These are phyloP conservation scores for Celoporthe dispersa DNA, from an alignment of 2,329 filamentous ascomycete genomes.

Conservation along the genomic window DNA sequence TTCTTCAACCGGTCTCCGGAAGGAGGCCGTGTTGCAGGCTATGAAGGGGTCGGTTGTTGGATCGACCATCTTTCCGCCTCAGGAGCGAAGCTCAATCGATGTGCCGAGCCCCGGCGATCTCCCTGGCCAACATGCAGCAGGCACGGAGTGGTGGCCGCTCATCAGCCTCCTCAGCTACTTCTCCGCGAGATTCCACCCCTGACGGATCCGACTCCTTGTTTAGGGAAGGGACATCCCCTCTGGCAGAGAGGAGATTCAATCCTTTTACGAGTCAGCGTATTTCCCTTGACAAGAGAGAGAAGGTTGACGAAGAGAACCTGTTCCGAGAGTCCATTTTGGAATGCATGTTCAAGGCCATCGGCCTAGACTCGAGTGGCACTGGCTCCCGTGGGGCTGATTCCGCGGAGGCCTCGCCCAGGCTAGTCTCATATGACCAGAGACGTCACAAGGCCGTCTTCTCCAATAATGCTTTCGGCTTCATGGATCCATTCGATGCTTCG, in stretches of 20 bases:
- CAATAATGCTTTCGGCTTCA: constrained; percentile 86
- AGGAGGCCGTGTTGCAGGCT: constrained; percentile 77
- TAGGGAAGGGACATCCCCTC: constrained; percentile 48
- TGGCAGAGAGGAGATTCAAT: constrained; percentile 57
- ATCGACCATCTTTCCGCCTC: constrained; percentile 45
- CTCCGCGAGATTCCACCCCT: constrained; percentile 35
- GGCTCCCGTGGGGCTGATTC: constrained; percentile 72
- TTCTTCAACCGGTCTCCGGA: constrained; percentile 75
- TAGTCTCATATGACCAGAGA: constrained; percentile 82
- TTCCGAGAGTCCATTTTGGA: constrained; percentile 91
- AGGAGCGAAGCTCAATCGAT: constrained; percentile 48
- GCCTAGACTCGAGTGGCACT: constrained; percentile 72
- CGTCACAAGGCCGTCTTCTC: constrained; percentile 79
- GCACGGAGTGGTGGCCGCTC: constrained; percentile 62
- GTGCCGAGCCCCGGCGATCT: constrained; percentile 77
- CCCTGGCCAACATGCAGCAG: constrained; percentile 75
- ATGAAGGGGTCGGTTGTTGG: constrained; percentile 54
- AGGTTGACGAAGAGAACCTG: constrained; percentile 82
- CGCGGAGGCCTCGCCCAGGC: constrained; percentile 80
- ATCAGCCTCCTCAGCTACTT: constrained; percentile 34
- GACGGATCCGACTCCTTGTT: constrained; percentile 38
- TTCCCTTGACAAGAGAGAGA: constrained; percentile 73
- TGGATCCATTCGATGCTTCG: constrained; percentile 79
- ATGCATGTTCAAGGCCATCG: constrained; percentile 94
- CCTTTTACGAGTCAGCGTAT: constrained; percentile 61